These are phyloP conservation scores for Coniochaeta sp. DNA, from an alignment of 2,329 filamentous ascomycete species.

Conservation along the genomic window DNA sequence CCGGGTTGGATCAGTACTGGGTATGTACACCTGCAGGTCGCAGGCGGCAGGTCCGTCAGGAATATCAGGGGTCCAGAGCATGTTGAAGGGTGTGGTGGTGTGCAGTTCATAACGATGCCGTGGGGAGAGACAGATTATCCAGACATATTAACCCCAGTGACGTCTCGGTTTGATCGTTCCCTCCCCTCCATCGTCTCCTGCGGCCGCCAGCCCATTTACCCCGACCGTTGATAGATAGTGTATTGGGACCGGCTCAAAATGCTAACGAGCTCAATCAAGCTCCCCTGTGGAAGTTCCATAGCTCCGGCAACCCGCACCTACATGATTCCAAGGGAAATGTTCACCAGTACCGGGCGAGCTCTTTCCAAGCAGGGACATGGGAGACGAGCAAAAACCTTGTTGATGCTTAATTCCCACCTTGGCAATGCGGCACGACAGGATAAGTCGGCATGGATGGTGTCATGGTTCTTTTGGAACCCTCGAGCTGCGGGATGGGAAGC, in stretches of 20 bases:
- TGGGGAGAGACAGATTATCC: constrained; percentile 11
- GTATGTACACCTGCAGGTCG: not conserved
- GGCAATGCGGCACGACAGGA: not conserved
- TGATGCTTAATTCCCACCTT: not conserved
- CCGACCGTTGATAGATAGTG: not conserved
- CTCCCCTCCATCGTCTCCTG: not conserved
- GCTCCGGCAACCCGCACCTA: constrained; percentile 3
- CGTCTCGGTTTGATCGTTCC: constrained; percentile 3
- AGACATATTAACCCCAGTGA: constrained; percentile 8
- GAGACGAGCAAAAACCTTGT: not conserved
- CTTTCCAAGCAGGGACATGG: constrained; percentile 8
- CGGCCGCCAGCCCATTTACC: not conserved
- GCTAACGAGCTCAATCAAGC: not conserved
- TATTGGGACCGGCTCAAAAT: not conserved
- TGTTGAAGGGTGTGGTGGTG: constrained; percentile 4
- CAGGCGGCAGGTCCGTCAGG: not conserved
- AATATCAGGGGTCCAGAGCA: not conserved
- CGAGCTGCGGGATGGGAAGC: not conserved
- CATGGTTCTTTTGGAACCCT: not conserved
- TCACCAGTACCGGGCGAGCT: constrained; percentile 10
- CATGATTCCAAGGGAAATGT: not conserved
- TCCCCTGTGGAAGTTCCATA: constrained; percentile 3
- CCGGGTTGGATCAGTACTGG: constrained; percentile 11
- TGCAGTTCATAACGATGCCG: constrained; percentile 11
- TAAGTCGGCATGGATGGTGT: not conserved